phyloP scores from a whole-genome alignment of 139 green algal genomes.

The Eudorina sp. region DNA sequence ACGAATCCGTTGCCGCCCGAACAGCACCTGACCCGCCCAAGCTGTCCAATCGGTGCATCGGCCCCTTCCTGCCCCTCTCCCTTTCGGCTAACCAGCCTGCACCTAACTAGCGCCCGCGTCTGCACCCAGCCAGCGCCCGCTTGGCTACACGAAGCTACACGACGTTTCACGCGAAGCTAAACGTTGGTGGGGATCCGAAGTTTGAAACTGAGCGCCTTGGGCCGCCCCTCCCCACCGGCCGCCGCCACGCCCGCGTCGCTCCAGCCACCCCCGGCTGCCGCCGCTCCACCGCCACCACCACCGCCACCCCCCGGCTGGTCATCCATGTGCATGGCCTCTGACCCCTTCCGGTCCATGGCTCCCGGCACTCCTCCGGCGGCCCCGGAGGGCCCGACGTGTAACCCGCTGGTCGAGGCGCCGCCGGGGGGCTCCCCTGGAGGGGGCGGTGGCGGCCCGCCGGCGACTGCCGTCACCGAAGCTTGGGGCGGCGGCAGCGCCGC shows the following conservation, averaged over 20 bases:
- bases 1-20: too few relatives aligned
- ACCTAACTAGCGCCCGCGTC: too few relatives aligned
- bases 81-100: too few relatives aligned
- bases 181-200: conserved; percentile 30
- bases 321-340: neutral
- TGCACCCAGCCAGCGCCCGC: too few relatives aligned
- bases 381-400: neutral
- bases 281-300: neutral
- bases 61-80: too few relatives aligned
- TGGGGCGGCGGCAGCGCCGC: neutral
- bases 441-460: neutral
- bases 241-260: neutral
- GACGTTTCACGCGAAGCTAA: too few relatives aligned
- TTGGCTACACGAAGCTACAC: too few relatives aligned
- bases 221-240: neutral
- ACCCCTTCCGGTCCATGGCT: neutral
- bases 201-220: conserved; percentile 33
- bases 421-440: neutral
- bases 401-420: neutral
- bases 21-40: too few relatives aligned
- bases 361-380: neutral
- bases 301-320: neutral
- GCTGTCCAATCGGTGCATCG: too few relatives aligned
- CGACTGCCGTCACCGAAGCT: neutral
- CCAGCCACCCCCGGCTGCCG: neutral